phyloP scores from a whole-genome alignment of 129 eudicot species.

The Oenanthe sinensis region DNA sequence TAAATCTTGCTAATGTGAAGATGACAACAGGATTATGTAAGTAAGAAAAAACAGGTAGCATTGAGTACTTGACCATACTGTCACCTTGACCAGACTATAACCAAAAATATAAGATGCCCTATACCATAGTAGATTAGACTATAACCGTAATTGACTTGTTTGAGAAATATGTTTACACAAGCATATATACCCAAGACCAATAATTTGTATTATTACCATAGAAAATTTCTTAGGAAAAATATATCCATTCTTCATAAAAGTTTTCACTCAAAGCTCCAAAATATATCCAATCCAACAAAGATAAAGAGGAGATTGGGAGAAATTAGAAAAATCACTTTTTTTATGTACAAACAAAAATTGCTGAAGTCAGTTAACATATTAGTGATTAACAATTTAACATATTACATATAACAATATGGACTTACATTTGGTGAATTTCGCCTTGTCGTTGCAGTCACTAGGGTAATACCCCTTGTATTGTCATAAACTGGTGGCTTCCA shows the following conservation, averaged over 20 bases:
- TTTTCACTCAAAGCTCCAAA: not conserved
- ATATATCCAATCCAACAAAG: not conserved
- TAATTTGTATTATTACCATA: not conserved
- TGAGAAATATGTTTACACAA: not conserved
- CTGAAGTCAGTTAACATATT: not conserved
- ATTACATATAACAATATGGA: not conserved
- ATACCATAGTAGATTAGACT: not conserved
- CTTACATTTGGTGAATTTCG: conserved; percentile 98
- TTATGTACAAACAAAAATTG: not conserved
- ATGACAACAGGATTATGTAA: not conserved
- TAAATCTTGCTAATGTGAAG: not conserved
- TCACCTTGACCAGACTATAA: not conserved
- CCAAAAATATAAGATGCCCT: not conserved
- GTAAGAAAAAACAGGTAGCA: not conserved
- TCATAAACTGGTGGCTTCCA: conserved; percentile 99
- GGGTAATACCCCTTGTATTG: conserved; percentile 71
- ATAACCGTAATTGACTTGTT: not conserved
- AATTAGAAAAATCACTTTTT: not conserved
- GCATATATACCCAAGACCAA: not conserved
- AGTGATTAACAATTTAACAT: not conserved
- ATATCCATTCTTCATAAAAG: not conserved
- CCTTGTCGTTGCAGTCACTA: conserved; percentile 96
- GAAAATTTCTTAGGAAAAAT: not conserved
- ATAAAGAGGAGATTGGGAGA: not conserved
- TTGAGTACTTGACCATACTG: not conserved